These are phyloP conservation scores for Hymenoscyphus infarciens DNA, from an alignment of 2,329 filamentous ascomycete species.

Conservation along the genomic window DNA sequence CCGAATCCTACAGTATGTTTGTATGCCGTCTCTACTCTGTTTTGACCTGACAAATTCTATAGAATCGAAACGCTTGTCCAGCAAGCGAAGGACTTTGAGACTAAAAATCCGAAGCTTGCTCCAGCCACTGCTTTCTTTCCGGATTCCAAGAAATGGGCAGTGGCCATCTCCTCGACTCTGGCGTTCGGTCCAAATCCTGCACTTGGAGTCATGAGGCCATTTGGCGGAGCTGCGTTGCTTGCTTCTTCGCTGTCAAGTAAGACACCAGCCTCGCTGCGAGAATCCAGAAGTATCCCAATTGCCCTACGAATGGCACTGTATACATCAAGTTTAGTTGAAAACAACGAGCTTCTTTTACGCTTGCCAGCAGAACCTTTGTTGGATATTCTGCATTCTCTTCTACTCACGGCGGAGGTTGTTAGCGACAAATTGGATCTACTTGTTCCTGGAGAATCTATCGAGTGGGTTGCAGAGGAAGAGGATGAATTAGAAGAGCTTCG, in stretches of 20 bases:
- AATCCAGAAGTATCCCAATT: slow-evolving; percentile 57
- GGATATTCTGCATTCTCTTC: slow-evolving; percentile 50
- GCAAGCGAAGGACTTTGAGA: slow-evolving; percentile 43
- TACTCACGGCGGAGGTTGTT: slow-evolving; percentile 48
- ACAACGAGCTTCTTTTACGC: slow-evolving; percentile 39
- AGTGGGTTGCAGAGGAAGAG: slow-evolving; percentile 37
- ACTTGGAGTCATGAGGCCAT: slow-evolving; percentile 67
- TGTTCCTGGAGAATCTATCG: slow-evolving; percentile 47
- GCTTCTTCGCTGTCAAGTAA: slow-evolving; percentile 37
- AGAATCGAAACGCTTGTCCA: slow-evolving; percentile 52
- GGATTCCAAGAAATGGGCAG: slow-evolving; percentile 59
- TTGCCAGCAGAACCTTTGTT: slow-evolving; percentile 43
- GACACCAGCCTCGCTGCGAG: slow-evolving; percentile 50
- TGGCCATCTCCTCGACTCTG: slow-evolving; percentile 56
- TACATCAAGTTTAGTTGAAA: slow-evolving; percentile 53
- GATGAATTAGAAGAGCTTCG: slow-evolving; percentile 25
- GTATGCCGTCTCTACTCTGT: background rate
- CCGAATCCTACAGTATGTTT: slow-evolving; percentile 49
- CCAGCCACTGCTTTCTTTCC: slow-evolving; percentile 55
- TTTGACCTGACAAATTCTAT: slow-evolving; percentile 10
- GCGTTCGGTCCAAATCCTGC: slow-evolving; percentile 53
- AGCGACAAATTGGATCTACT: slow-evolving; percentile 49
- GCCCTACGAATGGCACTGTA: slow-evolving; percentile 75
- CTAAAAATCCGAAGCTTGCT: slow-evolving; percentile 34
- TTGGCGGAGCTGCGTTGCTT: slow-evolving; percentile 69